Percentiles rank a stretch among this genome's conserved stretches.
These are phyloP conservation scores for Acrocalymma vagum DNA, from an alignment of 2,329 filamentous ascomycete species.

Conservation along the genomic window DNA sequence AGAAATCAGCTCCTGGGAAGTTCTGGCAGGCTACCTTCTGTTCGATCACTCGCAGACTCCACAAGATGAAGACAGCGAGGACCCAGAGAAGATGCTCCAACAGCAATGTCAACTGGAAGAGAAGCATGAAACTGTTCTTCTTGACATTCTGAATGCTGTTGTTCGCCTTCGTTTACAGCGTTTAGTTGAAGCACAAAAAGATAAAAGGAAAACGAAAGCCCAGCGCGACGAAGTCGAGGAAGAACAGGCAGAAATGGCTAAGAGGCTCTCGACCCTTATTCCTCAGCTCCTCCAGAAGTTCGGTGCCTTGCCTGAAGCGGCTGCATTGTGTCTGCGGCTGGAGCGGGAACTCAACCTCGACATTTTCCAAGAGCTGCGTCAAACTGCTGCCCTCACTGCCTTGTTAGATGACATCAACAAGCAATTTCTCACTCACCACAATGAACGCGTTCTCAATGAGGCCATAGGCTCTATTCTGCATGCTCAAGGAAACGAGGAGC, in stretches of 20 bases:
- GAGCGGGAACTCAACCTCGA: constrained; percentile 88
- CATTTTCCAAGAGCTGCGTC: constrained; percentile 86
- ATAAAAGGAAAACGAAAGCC: constrained; percentile 65
- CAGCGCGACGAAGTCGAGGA: constrained; percentile 70
- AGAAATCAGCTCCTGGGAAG: constrained; percentile 87
- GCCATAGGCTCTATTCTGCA: constrained; percentile 84
- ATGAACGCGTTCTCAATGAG: constrained; percentile 84
- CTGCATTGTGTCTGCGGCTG: constrained; percentile 83
- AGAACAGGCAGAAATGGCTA: constrained; percentile 78
- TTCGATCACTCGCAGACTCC: constrained; percentile 79
- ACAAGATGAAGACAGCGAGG: constrained; percentile 64
- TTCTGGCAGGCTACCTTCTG: constrained; percentile 86
- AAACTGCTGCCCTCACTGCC: constrained; percentile 82
- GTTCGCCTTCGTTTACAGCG: constrained; percentile 78
- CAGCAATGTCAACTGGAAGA: constrained; percentile 76
- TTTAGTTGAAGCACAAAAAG: constrained; percentile 67
- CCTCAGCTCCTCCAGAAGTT: constrained; percentile 92
- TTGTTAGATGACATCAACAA: constrained; percentile 91
- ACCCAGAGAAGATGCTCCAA: constrained; percentile 71
- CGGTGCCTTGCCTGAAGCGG: constrained; percentile 86
- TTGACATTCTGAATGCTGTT: constrained; percentile 85
- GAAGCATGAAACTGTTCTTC: constrained; percentile 81
- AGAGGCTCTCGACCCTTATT: constrained; percentile 79
- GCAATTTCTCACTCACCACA: constrained; percentile 92
- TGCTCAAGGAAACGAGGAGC: constrained; percentile 84